These are phyloP conservation scores for Rutstroemia sp. DNA, from an alignment of 2,329 filamentous ascomycete genomes.

Conservation along the genomic window DNA sequence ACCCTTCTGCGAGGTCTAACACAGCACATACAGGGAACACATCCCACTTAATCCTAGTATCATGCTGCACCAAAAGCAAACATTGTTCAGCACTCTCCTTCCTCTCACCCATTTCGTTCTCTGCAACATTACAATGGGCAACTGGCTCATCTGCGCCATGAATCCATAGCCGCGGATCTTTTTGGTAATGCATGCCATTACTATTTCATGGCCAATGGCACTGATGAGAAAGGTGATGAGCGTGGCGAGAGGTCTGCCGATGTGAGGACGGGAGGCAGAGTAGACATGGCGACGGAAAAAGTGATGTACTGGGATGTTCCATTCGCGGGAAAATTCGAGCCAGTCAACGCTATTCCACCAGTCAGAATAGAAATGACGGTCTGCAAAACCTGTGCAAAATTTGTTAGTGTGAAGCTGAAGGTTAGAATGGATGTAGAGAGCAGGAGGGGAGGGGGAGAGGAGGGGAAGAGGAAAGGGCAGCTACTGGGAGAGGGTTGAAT, in stretches of 20 bases:
- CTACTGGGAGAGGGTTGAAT: too few species aligned
- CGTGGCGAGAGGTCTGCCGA: conserved; percentile 72
- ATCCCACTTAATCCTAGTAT: conserved; percentile 63
- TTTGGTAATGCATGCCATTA: conserved; percentile 97
- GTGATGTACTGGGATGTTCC: conserved; percentile 96
- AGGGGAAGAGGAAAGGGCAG: not conserved
- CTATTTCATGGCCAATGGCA: conserved; percentile 83
- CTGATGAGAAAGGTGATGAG: conserved; percentile 87
- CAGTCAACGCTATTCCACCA: conserved; percentile 77
- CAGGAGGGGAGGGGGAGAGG: too few species aligned
- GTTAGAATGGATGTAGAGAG: not conserved
- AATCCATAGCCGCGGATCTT: conserved; percentile 94
- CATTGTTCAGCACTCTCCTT: conserved; percentile 74
- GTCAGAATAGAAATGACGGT: conserved; percentile 84
- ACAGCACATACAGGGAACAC: conserved; percentile 7
- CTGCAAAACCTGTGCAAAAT: conserved; percentile 55
- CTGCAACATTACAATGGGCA: conserved; percentile 91
- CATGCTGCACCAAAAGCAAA: conserved; percentile 89
- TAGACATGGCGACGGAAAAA: conserved; percentile 96
- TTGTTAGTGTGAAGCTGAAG: not conserved
- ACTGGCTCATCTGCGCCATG: conserved; percentile 89
- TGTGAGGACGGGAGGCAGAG: conserved; percentile 66
- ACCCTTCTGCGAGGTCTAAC: not conserved
- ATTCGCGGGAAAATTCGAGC: conserved; percentile 93
- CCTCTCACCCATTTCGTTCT: conserved; percentile 69